phyloP scores from a whole-genome alignment of 2,329 filamentous ascomycete genomes.

The Botrytis hyacinthi region DNA sequence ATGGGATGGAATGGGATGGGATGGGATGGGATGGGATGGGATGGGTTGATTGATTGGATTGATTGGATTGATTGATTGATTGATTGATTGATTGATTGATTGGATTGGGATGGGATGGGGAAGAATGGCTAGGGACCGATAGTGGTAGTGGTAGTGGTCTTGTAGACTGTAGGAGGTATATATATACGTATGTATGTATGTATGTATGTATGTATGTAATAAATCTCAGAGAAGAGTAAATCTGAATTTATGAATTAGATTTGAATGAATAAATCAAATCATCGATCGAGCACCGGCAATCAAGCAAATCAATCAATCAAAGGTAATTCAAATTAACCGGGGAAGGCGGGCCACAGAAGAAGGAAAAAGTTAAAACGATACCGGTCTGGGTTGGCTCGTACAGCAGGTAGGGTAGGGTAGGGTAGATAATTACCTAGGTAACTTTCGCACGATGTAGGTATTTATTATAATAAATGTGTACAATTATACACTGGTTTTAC shows the following conservation, averaged over 20 bases:
- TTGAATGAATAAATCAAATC: neutral
- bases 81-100: no score
- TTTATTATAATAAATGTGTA: neutral
- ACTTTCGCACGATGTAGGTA: neutral
- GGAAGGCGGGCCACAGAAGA: neutral
- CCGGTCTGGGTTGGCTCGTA: neutral
- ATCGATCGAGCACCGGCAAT: neutral
- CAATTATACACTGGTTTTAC: neutral
- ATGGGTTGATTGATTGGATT: no score
- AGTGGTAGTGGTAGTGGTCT: neutral
- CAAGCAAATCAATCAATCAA: neutral
- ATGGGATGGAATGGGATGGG: neutral
- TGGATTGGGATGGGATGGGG: neutral
- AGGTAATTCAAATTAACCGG: neutral
- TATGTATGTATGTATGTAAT: neutral
- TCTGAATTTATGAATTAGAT: neutral
- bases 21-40: neutral
- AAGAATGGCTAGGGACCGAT: neutral
- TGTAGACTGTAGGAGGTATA: neutral
- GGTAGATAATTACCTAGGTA: neutral
- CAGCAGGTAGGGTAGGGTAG: no score
- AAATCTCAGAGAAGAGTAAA: neutral
- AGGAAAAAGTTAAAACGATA: neutral
- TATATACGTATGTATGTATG: no score
- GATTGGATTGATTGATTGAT: no score